Evolutionary conservation across 768 basidiomycete genomes (phyloP), one percentile per base, ranked within the genome.

Genomic region (Megacollybia marginata): DNA sequence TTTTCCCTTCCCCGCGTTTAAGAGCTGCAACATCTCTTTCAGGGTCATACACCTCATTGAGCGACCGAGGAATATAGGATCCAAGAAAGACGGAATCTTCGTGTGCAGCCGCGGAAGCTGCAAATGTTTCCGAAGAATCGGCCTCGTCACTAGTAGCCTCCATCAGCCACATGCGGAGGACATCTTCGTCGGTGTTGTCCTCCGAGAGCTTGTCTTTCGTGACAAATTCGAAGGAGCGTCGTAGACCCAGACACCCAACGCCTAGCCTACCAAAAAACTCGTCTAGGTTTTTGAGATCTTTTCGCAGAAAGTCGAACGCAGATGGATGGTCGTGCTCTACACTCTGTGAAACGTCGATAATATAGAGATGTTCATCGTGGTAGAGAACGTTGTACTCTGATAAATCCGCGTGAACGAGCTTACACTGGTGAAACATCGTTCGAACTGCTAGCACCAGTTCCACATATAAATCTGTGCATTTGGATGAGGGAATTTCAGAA

Each of bases 281-380:
- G 52, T 96, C 92, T 40, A 93, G 74, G 62, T 99, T 98, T 57
- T 82, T 83, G 46, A 99, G 78, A 65, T 99, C 96, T 42, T 76
- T 83, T 23, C 94, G 84, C 34, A 99, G 75, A 68, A 99, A 99
- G 65, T 99, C 95, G 62, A 93, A 97, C 0, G 96, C 92, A 28
- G 86, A 75, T 0, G 95, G 96, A 58, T 99, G 96, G 65, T 98
- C 95, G 61, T 97, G 94, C 59, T 99, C 96, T 33, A 99, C 94
- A 54, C 92, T 94, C 63, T 99, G 96, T 1, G 94, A 96, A 51
- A 99, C 96, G 65, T 99, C 96, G 68, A 99, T 98, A 58, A 98
- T 85, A 66, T 80, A 92, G 15, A 96, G 75, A 59, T 92, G 90
- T 1, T 68, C 74, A 44, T 80, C 70, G 66, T 92, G 88, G 59